Evolutionary conservation across 2,329 filamentous ascomycete genomes (phyloP).

Genomic region (Penicillium oxalicum): DNA sequence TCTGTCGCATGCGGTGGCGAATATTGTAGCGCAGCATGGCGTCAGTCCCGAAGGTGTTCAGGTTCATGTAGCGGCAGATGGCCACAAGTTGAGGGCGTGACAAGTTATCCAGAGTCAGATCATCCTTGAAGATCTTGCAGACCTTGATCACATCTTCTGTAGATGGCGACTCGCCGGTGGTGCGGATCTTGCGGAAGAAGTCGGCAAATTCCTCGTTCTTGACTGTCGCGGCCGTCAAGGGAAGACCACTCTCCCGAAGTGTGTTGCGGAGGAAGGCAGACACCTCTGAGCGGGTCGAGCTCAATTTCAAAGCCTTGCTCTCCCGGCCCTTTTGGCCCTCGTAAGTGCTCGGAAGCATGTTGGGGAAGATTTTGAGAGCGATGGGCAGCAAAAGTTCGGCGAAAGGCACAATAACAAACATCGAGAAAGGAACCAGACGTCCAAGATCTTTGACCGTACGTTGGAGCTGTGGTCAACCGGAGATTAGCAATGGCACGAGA

Average conservation of each 20-base stretch:
- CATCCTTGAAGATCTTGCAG: conserved; percentile 98
- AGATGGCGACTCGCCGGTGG: conserved; percentile 84
- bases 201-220: conserved; percentile 91
- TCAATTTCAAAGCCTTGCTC: conserved; percentile 72
- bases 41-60: conserved; percentile 94
- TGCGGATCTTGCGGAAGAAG: conserved; percentile 94
- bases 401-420: conserved; percentile 95
- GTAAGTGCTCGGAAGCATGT: conserved; percentile 94
- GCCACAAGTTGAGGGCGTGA: conserved; percentile 92
- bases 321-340: conserved; percentile 89
- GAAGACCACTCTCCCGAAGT: conserved; percentile 85
- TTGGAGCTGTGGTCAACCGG: conserved; percentile 51
- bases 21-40: conserved; percentile 97
- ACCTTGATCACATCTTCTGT: conserved; percentile 93
- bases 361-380: conserved; percentile 91
- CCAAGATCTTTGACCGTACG: conserved; percentile 90
- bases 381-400: conserved; percentile 88
- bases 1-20: conserved; percentile 96
- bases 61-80: conserved; percentile 97
- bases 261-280: conserved; percentile 85
- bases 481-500: too few relatives aligned
- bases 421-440: conserved; percentile 88
- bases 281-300: conserved; percentile 86
- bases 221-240: conserved; percentile 73
- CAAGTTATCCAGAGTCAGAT: conserved; percentile 92